Evolutionary conservation across 306 rosid genomes (phyloP).

Genomic region (Trifolium pratense): DNA sequence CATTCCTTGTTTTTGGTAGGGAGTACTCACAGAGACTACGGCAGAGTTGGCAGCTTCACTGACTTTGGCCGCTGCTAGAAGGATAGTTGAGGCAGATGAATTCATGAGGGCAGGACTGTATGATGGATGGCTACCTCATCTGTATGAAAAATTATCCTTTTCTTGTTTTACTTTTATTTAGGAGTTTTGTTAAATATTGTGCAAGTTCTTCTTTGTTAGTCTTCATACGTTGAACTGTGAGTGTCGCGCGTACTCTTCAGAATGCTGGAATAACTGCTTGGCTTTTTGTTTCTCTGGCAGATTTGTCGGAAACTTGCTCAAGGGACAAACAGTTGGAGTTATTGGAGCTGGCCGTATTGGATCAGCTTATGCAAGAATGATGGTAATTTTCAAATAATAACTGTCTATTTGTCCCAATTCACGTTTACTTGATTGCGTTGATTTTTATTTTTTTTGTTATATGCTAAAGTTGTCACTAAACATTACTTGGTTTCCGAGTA

Average conservation of each 20-base stretch:
- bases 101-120: slow-evolving; percentile 98
- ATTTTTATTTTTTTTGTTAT: slow-evolving; percentile 34
- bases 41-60: slow-evolving; percentile 98
- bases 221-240: neutral
- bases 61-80: slow-evolving; percentile 88
- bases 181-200: neutral
- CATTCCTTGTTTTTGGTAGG: slow-evolving; percentile 56
- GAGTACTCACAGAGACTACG: slow-evolving; percentile 97
- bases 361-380: slow-evolving; percentile 98
- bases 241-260: slow-evolving; percentile 20
- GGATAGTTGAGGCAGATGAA: slow-evolving; percentile 98
- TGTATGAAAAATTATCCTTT: slow-evolving; percentile 55
- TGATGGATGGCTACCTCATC: slow-evolving; percentile 98
- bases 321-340: slow-evolving; percentile 98
- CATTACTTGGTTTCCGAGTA: slow-evolving; percentile 1
- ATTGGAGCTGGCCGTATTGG: slow-evolving; percentile 99
- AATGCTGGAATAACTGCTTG: slow-evolving; percentile 26
- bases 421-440: slow-evolving; percentile 29
- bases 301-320: slow-evolving; percentile 94
- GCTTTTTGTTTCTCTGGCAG: slow-evolving; percentile 46
- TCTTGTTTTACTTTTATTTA: neutral
- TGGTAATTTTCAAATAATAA: slow-evolving; percentile 59
- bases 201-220: slow-evolving; percentile 19
- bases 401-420: slow-evolving; percentile 15
- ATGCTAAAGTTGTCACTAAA: slow-evolving; percentile 21